Evolutionary conservation across 306 rosid species (phyloP).

Genomic region (Fagus sylvatica): DNA sequence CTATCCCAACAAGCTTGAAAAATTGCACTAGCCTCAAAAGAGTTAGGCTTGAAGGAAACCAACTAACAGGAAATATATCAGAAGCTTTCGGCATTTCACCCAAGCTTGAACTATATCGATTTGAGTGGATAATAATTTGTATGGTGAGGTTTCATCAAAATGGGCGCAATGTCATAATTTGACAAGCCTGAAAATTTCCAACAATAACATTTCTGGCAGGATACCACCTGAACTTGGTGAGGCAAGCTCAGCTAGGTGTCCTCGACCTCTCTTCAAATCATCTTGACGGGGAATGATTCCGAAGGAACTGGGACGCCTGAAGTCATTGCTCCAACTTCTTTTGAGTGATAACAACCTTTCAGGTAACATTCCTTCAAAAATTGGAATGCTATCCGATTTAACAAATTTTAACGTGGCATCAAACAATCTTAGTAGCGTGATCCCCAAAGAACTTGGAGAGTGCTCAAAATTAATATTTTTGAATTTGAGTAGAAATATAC

Average conservation of each 20-base stretch:
- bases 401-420: not conserved
- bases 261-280: conserved; percentile 39
- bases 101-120: conserved; percentile 4
- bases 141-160: not conserved
- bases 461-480: not conserved
- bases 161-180: not conserved
- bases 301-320: conserved; percentile 2
- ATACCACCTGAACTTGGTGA: not conserved
- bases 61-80: conserved; percentile 33
- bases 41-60: conserved; percentile 32
- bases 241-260: not conserved
- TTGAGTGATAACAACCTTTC: not conserved
- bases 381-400: not conserved
- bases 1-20: no score
- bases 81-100: conserved; percentile 40
- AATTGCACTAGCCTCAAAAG: no score
- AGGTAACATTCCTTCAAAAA: not conserved
- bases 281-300: conserved; percentile 39
- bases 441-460: not conserved
- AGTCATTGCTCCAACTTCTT: not conserved
- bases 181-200: not conserved
- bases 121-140: conserved; percentile 13
- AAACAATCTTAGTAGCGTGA: not conserved
- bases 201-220: not conserved
- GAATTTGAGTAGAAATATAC: not conserved